Evolutionary conservation across 2,329 filamentous ascomycete species (phyloP), one percentile per base, ranked within the genome.

Genomic region (Trichophyton benhamiae): DNA sequence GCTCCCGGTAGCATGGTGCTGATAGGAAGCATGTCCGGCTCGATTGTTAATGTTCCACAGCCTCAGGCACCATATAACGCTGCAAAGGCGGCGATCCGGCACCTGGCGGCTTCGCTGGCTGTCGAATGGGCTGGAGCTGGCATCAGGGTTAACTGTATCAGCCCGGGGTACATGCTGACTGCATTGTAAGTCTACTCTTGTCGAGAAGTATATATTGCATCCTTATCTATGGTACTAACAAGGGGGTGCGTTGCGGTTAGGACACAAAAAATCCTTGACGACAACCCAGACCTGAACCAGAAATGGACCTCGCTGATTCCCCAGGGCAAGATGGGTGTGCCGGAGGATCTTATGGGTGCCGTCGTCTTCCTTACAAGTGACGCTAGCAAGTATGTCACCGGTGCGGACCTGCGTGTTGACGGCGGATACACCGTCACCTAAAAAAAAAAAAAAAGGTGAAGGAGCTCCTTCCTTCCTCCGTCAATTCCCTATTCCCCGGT

Each of bases 131-230:
- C 92, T 0, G 81, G 86, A 67, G 84, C 87, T 42, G 87, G 87
- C 67, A 96, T 97, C 71, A 84, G 92, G 41, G 92, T 97, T 67
- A 97, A 97, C 78, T 94, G 89, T 75, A 94, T 97, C 72, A 91
- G 87, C 33, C 92, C 92, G 0, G 92, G 94, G 52, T 97, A 97
- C 76, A 97, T 97, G 92, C 79, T 96, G 67, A 96, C 92, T 15
- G 88, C 91, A 62, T 77, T 96, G 88, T 92, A 80, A 83, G 87
- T 77, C 25, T 77, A 44, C 41, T 53, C 38, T 57, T 60, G 55
- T 38, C 9, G 9, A 11, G 33, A 38, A 2, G 1, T 38, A 38
- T 38, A 38, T 38, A 38, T 38, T 38, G 33, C 33, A 38, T 33
- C 13, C 11, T 25, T 57, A 33, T 33, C 17, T 33, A 20, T 11